Percentiles rank a stretch among this genome's conserved stretches.
These are phyloP conservation scores for Penicillium oxalicum DNA, from an alignment of 2,329 filamentous ascomycete species.

Conservation along the genomic window DNA sequence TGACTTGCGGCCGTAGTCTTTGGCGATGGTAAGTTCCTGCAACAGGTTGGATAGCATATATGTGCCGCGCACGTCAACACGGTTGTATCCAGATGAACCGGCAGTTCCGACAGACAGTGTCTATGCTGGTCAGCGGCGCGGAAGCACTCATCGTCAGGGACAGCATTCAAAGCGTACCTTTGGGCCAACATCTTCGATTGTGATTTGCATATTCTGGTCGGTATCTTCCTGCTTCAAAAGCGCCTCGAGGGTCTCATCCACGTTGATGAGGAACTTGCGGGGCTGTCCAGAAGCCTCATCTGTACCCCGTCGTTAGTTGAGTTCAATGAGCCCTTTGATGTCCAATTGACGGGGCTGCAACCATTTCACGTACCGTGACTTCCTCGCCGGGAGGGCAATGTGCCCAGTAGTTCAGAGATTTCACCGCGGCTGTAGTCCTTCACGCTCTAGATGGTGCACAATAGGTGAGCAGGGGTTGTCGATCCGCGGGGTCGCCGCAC, in stretches of 20 bases:
- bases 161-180: slow-evolving; percentile 53
- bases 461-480: slow-evolving; percentile 9
- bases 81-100: slow-evolving; percentile 76
- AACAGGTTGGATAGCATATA: slow-evolving; percentile 97
- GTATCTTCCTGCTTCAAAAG: slow-evolving; percentile 84
- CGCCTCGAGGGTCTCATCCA: slow-evolving; percentile 73
- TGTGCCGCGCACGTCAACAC: slow-evolving; percentile 86
- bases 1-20: slow-evolving; percentile 81
- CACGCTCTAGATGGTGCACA: slow-evolving; percentile 25
- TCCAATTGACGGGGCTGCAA: background rate
- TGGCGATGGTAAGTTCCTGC: slow-evolving; percentile 87
- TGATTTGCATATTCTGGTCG: slow-evolving; percentile 92
- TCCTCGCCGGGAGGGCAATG: slow-evolving; percentile 33
- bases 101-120: slow-evolving; percentile 78
- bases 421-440: slow-evolving; percentile 34
- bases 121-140: slow-evolving; percentile 41
- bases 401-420: slow-evolving; percentile 31
- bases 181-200: slow-evolving; percentile 88
- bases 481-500: slow-evolving; percentile 11
- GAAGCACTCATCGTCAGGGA: background rate
- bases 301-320: slow-evolving; percentile 33
- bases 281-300: slow-evolving; percentile 66
- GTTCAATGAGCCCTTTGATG: background rate
- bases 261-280: slow-evolving; percentile 78
- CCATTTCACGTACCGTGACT: slow-evolving; percentile 39